Evolutionary conservation across 2,329 filamentous ascomycete species (phyloP).

Genomic region (Ascochyta fabae): DNA sequence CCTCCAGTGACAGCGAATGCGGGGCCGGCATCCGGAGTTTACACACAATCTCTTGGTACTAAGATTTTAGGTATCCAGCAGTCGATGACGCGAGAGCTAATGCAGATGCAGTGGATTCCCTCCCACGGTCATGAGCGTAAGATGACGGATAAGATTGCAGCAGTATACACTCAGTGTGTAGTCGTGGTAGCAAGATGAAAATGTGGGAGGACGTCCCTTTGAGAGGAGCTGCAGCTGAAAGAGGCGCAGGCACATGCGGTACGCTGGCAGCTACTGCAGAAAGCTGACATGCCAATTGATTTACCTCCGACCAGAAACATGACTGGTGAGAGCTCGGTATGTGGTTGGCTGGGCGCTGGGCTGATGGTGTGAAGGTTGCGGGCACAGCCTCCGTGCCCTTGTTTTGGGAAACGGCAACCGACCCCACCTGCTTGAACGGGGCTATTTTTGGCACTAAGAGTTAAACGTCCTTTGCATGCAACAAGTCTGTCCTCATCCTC

Average conservation of each 20-base stretch:
- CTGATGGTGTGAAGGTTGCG: conserved; percentile 13
- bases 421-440: conserved; percentile 11
- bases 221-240: conserved; percentile 22
- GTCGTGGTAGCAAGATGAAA: conserved; percentile 9
- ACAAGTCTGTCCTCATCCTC: neutral
- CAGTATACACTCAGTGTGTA: conserved; percentile 3
- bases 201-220: conserved; percentile 16
- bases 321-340: conserved; percentile 21
- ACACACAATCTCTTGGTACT: conserved; percentile 24
- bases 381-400: conserved; percentile 31
- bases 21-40: conserved; percentile 40
- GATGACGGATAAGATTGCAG: conserved; percentile 4
- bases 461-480: neutral
- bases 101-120: conserved; percentile 1
- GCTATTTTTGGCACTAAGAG: conserved; percentile 19
- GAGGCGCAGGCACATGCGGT: conserved; percentile 27
- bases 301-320: conserved; percentile 21
- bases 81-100: conserved; percentile 30
- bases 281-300: conserved; percentile 27
- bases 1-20: conserved; percentile 31
- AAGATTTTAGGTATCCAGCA: conserved; percentile 9
- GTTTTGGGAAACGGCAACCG: conserved; percentile 14
- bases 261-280: conserved; percentile 25
- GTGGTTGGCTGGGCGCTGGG: conserved; percentile 29
- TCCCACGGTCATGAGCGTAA: neutral